phyloP scores from a whole-genome alignment of 495 filamentous ascomycete species.

The Penicillium cosmopolitanum region DNA sequence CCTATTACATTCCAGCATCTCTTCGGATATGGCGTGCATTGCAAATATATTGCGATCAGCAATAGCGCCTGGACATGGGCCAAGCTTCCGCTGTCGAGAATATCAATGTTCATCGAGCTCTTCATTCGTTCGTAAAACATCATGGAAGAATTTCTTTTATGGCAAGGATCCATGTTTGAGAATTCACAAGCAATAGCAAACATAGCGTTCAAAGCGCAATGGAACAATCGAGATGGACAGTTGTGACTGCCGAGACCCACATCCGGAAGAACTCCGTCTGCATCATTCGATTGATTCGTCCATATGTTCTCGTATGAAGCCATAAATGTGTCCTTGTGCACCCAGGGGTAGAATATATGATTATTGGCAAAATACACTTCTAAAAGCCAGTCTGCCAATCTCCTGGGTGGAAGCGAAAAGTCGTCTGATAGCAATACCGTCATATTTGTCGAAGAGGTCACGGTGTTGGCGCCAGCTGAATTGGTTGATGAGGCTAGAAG shows the following conservation, averaged over 20 bases:
- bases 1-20: slow-evolving; percentile 45
- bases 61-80: slow-evolving; percentile 38
- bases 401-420: slow-evolving; percentile 17
- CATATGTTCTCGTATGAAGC: slow-evolving; percentile 14
- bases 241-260: not conserved
- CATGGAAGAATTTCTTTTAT: slow-evolving; percentile 17
- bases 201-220: slow-evolving; percentile 37
- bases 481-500: not conserved
- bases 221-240: not conserved
- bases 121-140: slow-evolving; percentile 39
- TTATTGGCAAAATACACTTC: slow-evolving; percentile 36
- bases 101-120: slow-evolving; percentile 34
- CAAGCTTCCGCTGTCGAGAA: slow-evolving; percentile 32
- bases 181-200: slow-evolving; percentile 41
- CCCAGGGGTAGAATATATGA: slow-evolving; percentile 20
- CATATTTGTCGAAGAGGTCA: slow-evolving; percentile 5
- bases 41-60: slow-evolving; percentile 38
- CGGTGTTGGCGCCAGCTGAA: not conserved
- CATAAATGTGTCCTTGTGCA: slow-evolving; percentile 13
- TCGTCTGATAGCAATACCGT: slow-evolving; percentile 7
- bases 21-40: slow-evolving; percentile 35
- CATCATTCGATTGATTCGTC: slow-evolving; percentile 22
- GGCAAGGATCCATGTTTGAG: slow-evolving; percentile 18
- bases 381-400: slow-evolving; percentile 27
- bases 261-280: not conserved